Percentiles rank a stretch among this genome's conserved stretches.
phyloP scores from a whole-genome alignment of 2,329 filamentous ascomycete species.

The Dothistroma septosporum region DNA sequence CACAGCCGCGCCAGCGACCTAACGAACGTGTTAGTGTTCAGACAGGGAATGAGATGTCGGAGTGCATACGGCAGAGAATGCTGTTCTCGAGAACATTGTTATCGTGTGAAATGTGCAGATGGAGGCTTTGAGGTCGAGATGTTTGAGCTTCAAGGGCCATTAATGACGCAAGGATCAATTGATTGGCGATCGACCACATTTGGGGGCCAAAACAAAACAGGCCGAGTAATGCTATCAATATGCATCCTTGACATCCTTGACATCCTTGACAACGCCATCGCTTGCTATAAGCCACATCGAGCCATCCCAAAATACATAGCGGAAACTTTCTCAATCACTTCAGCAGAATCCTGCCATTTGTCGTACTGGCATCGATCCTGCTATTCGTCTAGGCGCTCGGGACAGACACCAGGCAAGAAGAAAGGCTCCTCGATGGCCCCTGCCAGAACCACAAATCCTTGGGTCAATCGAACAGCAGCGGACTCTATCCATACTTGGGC shows the following conservation, averaged over 20 bases:
- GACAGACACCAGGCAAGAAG: background rate
- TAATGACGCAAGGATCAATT: slow-evolving; percentile 11
- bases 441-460: slow-evolving; percentile 30
- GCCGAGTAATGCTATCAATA: slow-evolving; percentile 15
- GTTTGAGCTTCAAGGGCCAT: slow-evolving; percentile 1
- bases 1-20: slow-evolving; percentile 47
- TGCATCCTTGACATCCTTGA: background rate
- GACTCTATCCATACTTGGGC: slow-evolving; percentile 59
- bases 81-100: slow-evolving; percentile 31
- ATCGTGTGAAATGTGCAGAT: slow-evolving; percentile 5
- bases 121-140: background rate
- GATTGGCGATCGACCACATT: slow-evolving; percentile 4
- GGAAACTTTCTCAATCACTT: background rate
- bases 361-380: background rate
- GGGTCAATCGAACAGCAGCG: slow-evolving; percentile 46
- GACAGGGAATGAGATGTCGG: background rate
- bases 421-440: background rate
- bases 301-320: background rate
- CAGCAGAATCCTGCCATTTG: background rate
- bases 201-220: slow-evolving; percentile 7
- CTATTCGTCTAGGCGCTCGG: background rate
- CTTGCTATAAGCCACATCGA: too few species aligned
- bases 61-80: slow-evolving; percentile 26
- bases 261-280: background rate
- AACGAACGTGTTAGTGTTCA: slow-evolving; percentile 3